Percentiles rank a stretch among this genome's conserved stretches.
These are phyloP conservation scores for Lagerstroemia speciosa DNA, from an alignment of 345 rosid species.

Conservation along the genomic window DNA sequence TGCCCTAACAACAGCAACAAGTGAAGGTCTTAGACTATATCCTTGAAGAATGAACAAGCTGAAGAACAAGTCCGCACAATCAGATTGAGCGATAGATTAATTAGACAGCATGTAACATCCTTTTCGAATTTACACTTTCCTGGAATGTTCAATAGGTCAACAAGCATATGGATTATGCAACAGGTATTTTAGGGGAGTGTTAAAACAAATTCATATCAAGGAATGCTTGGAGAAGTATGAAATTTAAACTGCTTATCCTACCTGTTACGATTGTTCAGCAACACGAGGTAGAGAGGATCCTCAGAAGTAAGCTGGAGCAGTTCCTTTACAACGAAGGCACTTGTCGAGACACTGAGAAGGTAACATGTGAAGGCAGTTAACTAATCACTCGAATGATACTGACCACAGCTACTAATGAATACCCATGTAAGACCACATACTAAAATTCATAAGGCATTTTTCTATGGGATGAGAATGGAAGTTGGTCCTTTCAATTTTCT, in stretches of 20 bases:
- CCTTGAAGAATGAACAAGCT: neutral
- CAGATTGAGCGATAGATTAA: too few relatives aligned
- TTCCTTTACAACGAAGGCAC: constrained; percentile 50
- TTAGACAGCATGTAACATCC: neutral
- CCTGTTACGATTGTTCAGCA: constrained; percentile 44
- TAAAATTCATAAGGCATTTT: neutral
- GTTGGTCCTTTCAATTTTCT: neutral
- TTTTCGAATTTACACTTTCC: neutral
- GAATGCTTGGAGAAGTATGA: neutral
- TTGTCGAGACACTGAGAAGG: constrained; percentile 55
- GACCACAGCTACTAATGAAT: neutral
- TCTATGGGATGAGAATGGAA: neutral
- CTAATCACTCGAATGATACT: neutral
- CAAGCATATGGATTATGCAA: neutral
- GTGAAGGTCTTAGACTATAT: neutral
- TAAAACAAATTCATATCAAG: neutral
- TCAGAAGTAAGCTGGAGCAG: constrained; percentile 45
- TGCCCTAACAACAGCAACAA: constrained; percentile 53
- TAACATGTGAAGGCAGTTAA: neutral
- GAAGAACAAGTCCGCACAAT: neutral
- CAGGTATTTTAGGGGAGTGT: neutral
- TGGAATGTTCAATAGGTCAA: neutral
- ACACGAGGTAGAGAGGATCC: constrained; percentile 63
- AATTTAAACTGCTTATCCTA: constrained; percentile 14
- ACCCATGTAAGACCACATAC: neutral